These are phyloP conservation scores for Cordia subcordata DNA, from an alignment of 257 asterid genomes.

Conservation along the genomic window DNA sequence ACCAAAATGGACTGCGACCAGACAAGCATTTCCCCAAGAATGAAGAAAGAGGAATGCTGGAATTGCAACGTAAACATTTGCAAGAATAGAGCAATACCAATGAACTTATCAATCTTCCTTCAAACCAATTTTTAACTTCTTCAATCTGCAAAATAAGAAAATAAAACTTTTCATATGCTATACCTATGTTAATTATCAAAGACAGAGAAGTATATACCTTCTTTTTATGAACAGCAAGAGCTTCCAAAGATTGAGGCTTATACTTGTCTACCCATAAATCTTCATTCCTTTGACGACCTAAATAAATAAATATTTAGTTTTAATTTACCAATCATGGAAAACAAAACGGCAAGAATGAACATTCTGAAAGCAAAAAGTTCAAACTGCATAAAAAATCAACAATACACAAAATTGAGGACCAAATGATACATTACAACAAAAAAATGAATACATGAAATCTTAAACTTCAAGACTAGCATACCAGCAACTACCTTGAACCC, in stretches of 20 bases:
- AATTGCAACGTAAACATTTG: neutral
- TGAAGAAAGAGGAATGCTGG: neutral
- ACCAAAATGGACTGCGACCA: too few species aligned
- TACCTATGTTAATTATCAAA: constrained; percentile 8
- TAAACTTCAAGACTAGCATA: constrained; percentile 46
- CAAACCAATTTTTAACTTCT: constrained; percentile 80
- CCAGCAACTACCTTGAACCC: constrained; percentile 87
- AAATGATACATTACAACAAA: constrained; percentile 3
- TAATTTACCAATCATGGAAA: neutral
- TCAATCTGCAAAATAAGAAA: constrained; percentile 60
- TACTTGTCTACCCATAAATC: constrained; percentile 76
- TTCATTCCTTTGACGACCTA: constrained; percentile 44
- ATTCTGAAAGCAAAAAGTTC: too few species aligned
- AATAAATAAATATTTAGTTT: constrained; percentile 8
- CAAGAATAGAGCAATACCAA: constrained; percentile 32
- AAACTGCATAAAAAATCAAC: too few species aligned
- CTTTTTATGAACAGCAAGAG: constrained; percentile 90
- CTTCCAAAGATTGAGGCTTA: constrained; percentile 65
- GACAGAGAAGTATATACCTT: constrained; percentile 39
- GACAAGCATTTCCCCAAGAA: neutral
- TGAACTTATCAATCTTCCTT: constrained; percentile 50
- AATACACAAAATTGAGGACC: neutral
- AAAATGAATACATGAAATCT: neutral
- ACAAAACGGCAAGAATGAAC: neutral
- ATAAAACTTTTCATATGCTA: constrained; percentile 10